Percentiles rank a stretch among this genome's conserved stretches.
Conservation (phyloP, 768 basidiomycete genomes). For the Paxillus rubicundulus region DNA sequence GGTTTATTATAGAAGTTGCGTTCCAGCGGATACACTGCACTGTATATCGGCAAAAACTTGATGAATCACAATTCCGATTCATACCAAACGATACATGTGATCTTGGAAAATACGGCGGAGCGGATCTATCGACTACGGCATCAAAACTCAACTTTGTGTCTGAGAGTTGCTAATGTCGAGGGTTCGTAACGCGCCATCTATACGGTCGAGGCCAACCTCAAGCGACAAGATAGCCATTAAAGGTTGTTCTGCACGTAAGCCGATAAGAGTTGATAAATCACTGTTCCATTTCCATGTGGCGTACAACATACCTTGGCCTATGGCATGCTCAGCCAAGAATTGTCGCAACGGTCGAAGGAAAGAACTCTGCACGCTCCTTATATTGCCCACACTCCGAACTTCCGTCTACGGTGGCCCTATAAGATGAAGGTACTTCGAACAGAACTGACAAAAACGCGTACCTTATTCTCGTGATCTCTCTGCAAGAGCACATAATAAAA, state of each 20-base stretch:
- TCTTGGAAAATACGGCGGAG: background rate
- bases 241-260: conserved; percentile 21
- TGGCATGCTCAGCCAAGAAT: conserved; percentile 36
- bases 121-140: background rate
- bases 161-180: conserved; percentile 6
- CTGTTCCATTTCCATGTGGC: background rate
- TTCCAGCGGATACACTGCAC: too few species aligned
- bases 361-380: conserved; percentile 43
- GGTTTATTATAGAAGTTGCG: background rate
- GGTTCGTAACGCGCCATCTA: conserved; percentile 38
- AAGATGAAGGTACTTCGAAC: background rate
- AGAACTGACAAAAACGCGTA: conserved; percentile 22
- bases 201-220: conserved; percentile 47
- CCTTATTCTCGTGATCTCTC: conserved; percentile 58
- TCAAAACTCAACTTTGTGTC: background rate
- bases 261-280: conserved; percentile 1
- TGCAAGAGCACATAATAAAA: conserved; percentile 65
- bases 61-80: background rate
- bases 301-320: conserved; percentile 26
- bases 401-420: conserved; percentile 42
- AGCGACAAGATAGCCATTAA: conserved; percentile 38
- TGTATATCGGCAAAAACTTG: too few species aligned
- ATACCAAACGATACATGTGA: background rate
- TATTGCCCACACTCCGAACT: conserved; percentile 43
- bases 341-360: conserved; percentile 45